Percentiles rank a stretch among this genome's conserved stretches.
Conservation (phyloP, 2,329 filamentous ascomycete species). For the Trichoderma sp. region DNA sequence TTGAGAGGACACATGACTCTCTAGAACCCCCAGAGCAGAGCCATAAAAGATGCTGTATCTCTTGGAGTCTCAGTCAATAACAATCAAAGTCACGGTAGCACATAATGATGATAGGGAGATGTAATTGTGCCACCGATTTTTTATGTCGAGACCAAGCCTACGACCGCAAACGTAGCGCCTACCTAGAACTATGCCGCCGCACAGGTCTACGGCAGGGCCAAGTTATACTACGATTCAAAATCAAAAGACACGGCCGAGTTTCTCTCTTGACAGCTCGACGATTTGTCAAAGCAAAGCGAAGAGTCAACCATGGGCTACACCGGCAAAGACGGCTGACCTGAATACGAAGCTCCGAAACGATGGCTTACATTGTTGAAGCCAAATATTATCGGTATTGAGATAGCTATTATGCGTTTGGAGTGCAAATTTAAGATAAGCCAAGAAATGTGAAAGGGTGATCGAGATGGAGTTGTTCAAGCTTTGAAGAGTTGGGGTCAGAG, state of each 20-base stretch:
- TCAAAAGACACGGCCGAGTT: not conserved
- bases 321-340: not conserved
- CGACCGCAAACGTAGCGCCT: not conserved
- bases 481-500: not conserved
- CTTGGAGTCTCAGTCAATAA: too few relatives aligned
- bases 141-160: not conserved
- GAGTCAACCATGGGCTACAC: not conserved
- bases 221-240: not conserved
- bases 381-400: not conserved
- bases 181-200: not conserved
- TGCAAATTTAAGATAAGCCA: not conserved
- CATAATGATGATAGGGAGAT: too few relatives aligned
- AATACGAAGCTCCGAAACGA: not conserved
- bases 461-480: not conserved
- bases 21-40: slow-evolving; percentile 43
- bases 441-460: not conserved
- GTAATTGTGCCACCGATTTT: not conserved
- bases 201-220: not conserved
- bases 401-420: not conserved
- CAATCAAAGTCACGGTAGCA: too few relatives aligned
- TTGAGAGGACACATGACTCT: slow-evolving; percentile 43
- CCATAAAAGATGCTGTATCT: not conserved
- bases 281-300: not conserved
- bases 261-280: not conserved
- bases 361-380: not conserved